Evolutionary conservation across 768 basidiomycete species (phyloP), one percentile per base, ranked within the genome.

Genomic region (Austroboletus eburneus): DNA sequence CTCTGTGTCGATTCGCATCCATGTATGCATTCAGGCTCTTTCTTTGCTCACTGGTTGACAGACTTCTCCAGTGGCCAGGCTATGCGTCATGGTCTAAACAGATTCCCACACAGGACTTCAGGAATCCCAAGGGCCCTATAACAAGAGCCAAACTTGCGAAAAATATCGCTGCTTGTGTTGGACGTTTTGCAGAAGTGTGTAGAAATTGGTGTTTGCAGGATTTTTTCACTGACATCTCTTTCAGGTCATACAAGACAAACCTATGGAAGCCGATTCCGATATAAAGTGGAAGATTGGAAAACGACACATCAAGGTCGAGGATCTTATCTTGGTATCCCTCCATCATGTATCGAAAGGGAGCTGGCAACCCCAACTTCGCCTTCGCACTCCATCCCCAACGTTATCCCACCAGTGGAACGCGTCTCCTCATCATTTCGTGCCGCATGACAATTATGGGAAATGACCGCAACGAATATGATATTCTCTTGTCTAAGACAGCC

Each of bases 331-430:
- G 37, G 83, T 90, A 54, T 84, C 85, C 55, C 78, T 89, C 44
- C 86, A 89, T 65, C 87, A 90, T 53, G 85, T 89, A 42, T 87
- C 86, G 12, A 79, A 86, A 66, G 87, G 87, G 10, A 83, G 81
- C 46, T 90, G 87, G 87, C 87, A 90, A 49, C 85, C 86, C 18
- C 85, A 89, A 46, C 66, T 89, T 37, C 76, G 85, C 59, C 71
- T 88, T 13, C 57, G 49, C 16, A 22, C 7, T 13, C 20, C 55
- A 21, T 36, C 9, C 30, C 12, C 42, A 4, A 3, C 22, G 3
- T 4, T 39, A 36, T 34, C 55, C 22, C 38, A 37, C 22, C 42
- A 39, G 9, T 42, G 42, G 37, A 38, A 44, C 21, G 44, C 43
- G 7, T 40, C 42, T 46, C 32, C 20, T 37, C 50, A 16, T 34